Evolutionary conservation across 2,329 filamentous ascomycete genomes (phyloP), one percentile per base, ranked within the genome.

Genomic region (Trichoderma koningiopsis): DNA sequence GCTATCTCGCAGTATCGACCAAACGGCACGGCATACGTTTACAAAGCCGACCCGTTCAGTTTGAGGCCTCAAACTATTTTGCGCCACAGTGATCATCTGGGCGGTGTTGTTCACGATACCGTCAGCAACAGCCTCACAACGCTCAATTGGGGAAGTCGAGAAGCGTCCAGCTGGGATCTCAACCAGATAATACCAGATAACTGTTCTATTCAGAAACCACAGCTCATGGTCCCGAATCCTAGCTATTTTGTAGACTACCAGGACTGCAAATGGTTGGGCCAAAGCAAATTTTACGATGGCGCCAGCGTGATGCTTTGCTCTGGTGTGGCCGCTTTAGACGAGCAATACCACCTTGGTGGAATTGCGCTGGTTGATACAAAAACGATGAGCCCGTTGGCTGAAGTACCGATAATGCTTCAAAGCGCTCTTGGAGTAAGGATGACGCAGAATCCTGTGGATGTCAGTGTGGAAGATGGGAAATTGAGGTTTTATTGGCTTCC

Each of bases 201-300:
- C 40, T 71, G 70, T 7, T 71, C 69, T 16, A 68, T 59, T 0
- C 72, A 74, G 4, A 66, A 70, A 2, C 73, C 77, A 1, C 55
- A 70, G 0, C 66, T 24, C 1, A 69, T 73, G 0, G 71, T 75
- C 0, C 72, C 71, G 5, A 84, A 85, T 61, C 83, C 82, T 0
- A 80, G 76, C 43, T 79, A 82, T 72, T 85, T 80, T 73, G 74
- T 83, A 67, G 84, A 85, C 70, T 85, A 85, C 72, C 83, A 86
- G 74, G 84, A 85, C 77, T 85, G 83, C 76, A 85, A 85, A 72
- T 85, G 81, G 74, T 76, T 85, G 0, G 84, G 83, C 4, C 79
- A 79, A 71, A 78, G 79, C 16, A 70, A 73, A 11, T 70, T 75
- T 6, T 82, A 82, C 59, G 72, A 72, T n/a, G 73, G 70, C n/a